Base-by-base conservation (phyloP, 2,329 filamentous ascomycete genomes). In the Cytospora mali region DNA sequence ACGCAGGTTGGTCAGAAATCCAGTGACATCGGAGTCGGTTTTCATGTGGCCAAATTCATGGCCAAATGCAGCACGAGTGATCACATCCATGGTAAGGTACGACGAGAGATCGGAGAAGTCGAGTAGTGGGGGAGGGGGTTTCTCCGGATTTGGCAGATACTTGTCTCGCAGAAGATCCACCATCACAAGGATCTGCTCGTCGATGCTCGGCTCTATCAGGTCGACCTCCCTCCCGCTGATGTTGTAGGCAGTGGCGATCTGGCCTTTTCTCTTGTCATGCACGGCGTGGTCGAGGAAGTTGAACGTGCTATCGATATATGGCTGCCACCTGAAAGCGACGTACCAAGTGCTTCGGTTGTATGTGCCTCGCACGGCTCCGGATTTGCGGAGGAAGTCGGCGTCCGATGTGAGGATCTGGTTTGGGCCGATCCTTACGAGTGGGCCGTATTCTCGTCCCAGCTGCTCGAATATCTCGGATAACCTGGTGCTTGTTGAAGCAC, bases 51-150 rank as follows among this genome's bases (percentile, higher is more conserved):
- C 79, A 66, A 82, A 80, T 1, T 75, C 69, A 56, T 75, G 64
- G 25, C 81, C 81, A 53, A 83, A 78, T 2, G 78, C 79, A 14
- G 84, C 67, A 39, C 76, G 75, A 42, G 76, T 80, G 64, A 84
- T 81, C 23, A 81, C 76, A 65, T 84, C 82, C 5, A 83, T 71
- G 0, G 81, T 81, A 58, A 84, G 79, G 72, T 76, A 82, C 39
- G 80, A 77, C 1, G 77, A 74, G 50, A 79, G 75, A 6, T 71
- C 69, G 21, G 76, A 77, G 35, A 84, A 69, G 66, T 84, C 80
- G 68, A 82, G 72, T 18, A 76, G 68, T 54, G 21, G 33, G 11
- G 46, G 49, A 18, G 3, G 33, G 21, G 56, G 54, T 3, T 53
- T 52, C 5, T 27, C 52, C n/a, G 18, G 7, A 28, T 21, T 58